Evolutionary conservation across 177 flowering plant genomes (phyloP), one percentile per base, ranked within the genome.

Genomic region (Tripterygium wilfordii): DNA sequence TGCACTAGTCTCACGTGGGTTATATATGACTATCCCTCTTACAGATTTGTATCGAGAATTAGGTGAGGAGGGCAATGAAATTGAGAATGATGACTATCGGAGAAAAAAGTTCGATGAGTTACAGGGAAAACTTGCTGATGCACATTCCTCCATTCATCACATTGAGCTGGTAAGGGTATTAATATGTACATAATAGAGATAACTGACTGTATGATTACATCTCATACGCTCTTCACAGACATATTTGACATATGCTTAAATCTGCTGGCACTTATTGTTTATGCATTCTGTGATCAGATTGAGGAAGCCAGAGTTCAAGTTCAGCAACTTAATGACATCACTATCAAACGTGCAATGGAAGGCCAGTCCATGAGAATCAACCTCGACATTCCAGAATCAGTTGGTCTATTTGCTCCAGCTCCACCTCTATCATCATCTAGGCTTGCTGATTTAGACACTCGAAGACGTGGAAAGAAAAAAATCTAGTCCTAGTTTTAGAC

Each of bases 341-440:
- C 78, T 41, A 66, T 65, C 22, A 83, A 74, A 64, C 83, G 77
- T 37, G 80, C 67, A 5, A 64, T 54, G 37, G 80, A 65, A 0
- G 80, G 77, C 26, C 74, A 85, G 51, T 77, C 91, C 13, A 62
- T 74, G 54, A 58, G 60, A 32, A 69, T 71, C 23, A 56, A 77
- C 69, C 90, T 91, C 37, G 98, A 91, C 63, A 91, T 91, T 47
- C 96, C 98, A 7, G 95, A 88, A 61, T 91, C 95, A 14, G 48
- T 91, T 22, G 98, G 91, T 45, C 52, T 87, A 17, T 53, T 67
- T 14, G 36, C 66, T 36, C 72, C 78, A 26, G n/a, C 25, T 8
- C 75, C 83, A 15, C 51, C 60, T 48, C 60, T 48, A 17, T 55
- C 91, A 46, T 70, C 83, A 10, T 70, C 85, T 19, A 80, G 80